These are phyloP conservation scores for Aspergillus proliferans DNA, from an alignment of 2,329 filamentous ascomycete species.

Conservation along the genomic window DNA sequence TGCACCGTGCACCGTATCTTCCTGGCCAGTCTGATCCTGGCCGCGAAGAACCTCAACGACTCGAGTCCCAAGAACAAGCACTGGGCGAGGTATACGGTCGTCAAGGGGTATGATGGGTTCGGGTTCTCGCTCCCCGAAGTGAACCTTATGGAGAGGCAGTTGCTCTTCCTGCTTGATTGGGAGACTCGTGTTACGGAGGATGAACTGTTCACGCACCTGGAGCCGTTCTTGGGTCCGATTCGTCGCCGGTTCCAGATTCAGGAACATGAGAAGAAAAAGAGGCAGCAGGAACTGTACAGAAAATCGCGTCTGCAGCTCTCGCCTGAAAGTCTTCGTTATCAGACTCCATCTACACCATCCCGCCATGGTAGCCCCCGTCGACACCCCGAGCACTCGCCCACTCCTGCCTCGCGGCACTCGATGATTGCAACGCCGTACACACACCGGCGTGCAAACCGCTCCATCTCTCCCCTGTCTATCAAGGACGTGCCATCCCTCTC, in stretches of 20 bases:
- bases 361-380: slow-evolving; percentile 15
- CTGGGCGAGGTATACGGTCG: slow-evolving; percentile 88
- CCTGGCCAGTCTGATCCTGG: slow-evolving; percentile 58
- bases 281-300: slow-evolving; percentile 10
- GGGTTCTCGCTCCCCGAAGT: slow-evolving; percentile 93
- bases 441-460: slow-evolving; percentile 30
- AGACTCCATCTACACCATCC: slow-evolving; percentile 15
- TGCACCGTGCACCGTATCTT: slow-evolving; percentile 98
- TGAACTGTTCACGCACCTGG: slow-evolving; percentile 80
- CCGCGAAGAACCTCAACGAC: slow-evolving; percentile 97
- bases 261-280: slow-evolving; percentile 36
- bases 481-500: slow-evolving; percentile 40
- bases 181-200: slow-evolving; percentile 78
- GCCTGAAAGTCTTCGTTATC: slow-evolving; percentile 30
- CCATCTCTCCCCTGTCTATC: slow-evolving; percentile 39
- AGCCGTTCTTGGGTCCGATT: slow-evolving; percentile 82
- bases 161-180: slow-evolving; percentile 92
- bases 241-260: slow-evolving; percentile 55
- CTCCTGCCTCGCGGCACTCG: slow-evolving; percentile 22
- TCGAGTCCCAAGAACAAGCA: slow-evolving; percentile 99
- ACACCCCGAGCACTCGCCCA: slow-evolving; percentile 24
- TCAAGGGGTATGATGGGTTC: slow-evolving; percentile 67
- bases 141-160: slow-evolving; percentile 98
- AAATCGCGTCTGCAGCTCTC: slow-evolving; percentile 7
- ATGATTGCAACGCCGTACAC: slow-evolving; percentile 14